Percentiles rank a stretch among this genome's conserved stretches.
phyloP scores from a whole-genome alignment of 257 asterid genomes.

The Salvia miltiorrhiza region DNA sequence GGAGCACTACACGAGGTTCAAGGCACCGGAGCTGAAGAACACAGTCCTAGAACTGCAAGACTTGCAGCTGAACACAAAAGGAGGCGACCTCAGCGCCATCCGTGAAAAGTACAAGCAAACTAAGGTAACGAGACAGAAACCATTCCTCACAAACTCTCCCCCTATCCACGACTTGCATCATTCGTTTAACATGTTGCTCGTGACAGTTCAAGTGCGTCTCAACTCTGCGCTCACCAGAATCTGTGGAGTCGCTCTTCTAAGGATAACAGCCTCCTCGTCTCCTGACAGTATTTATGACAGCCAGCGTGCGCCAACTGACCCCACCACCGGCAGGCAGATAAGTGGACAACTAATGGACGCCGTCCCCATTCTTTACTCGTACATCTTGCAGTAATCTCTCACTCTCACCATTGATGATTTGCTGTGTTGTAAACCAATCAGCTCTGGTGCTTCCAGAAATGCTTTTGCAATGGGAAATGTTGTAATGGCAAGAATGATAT shows the following conservation, averaged over 20 bases:
- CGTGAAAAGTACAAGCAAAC: constrained; percentile 85
- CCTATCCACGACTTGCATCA: neutral
- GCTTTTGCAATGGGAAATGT: constrained; percentile 23
- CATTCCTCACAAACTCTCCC: neutral
- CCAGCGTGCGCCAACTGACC: constrained; percentile 16
- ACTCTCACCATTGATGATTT: constrained; percentile 28
- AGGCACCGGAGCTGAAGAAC: constrained; percentile 48
- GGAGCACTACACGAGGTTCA: constrained; percentile 76
- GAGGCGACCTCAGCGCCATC: constrained; percentile 49
- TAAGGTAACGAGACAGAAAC: constrained; percentile 43
- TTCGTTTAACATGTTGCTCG: constrained; percentile 1
- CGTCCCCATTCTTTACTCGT: constrained; percentile 47
- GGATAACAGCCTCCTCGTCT: constrained; percentile 20
- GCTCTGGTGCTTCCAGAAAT: constrained; percentile 35
- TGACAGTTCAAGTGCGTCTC: constrained; percentile 89
- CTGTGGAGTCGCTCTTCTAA: constrained; percentile 55
- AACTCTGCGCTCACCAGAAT: constrained; percentile 41
- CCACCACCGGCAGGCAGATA: constrained; percentile 27
- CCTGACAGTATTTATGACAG: constrained; percentile 26
- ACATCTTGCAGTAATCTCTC: constrained; percentile 31
- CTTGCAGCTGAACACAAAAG: constrained; percentile 56
- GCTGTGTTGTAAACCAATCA: constrained; percentile 23
- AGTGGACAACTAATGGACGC: constrained; percentile 17
- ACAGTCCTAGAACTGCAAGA: constrained; percentile 64
- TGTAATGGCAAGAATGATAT: constrained; percentile 41